Conservation (phyloP, 345 rosid species). For the Salix purpurea region DNA sequence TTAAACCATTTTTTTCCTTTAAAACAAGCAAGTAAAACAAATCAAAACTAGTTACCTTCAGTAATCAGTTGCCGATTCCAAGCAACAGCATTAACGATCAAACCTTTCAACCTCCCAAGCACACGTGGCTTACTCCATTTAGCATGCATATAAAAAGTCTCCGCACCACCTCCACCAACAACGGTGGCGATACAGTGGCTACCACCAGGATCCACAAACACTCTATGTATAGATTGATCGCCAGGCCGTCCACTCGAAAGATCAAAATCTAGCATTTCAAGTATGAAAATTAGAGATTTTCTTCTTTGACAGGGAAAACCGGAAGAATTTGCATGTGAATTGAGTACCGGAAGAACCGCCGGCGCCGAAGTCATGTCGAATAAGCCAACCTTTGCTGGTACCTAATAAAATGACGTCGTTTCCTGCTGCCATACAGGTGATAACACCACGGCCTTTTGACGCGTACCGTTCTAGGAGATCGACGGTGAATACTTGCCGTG, state of each 20-base stretch:
- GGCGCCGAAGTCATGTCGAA: constrained; percentile 81
- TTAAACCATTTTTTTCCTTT: background rate
- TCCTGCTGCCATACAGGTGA: constrained; percentile 96
- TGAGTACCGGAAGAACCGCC: constrained; percentile 67
- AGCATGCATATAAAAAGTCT: constrained; percentile 84
- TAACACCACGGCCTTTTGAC: constrained; percentile 78
- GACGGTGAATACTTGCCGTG: constrained; percentile 75
- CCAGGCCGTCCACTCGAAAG: constrained; percentile 80
- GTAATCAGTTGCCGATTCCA: constrained; percentile 95
- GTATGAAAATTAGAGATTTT: background rate
- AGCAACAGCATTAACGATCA: constrained; percentile 80
- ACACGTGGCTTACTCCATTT: constrained; percentile 93
- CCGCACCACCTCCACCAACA: constrained; percentile 77
- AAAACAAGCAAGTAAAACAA: background rate
- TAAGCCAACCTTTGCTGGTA: constrained; percentile 93
- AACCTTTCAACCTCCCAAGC: constrained; percentile 70
- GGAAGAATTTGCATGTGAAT: background rate
- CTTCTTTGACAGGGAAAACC: no score
- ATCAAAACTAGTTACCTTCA: constrained; percentile 50
- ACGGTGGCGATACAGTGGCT: constrained; percentile 90
- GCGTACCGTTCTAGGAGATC: constrained; percentile 90
- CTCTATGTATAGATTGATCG: constrained; percentile 84
- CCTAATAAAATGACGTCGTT: constrained; percentile 88
- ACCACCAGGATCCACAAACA: constrained; percentile 97
- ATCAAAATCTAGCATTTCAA: constrained; percentile 61